Percentiles rank a stretch among this genome's conserved stretches.
Evolutionary conservation across 139 green algal genomes (phyloP).

Genomic region (Chlamydomonas applanata): DNA sequence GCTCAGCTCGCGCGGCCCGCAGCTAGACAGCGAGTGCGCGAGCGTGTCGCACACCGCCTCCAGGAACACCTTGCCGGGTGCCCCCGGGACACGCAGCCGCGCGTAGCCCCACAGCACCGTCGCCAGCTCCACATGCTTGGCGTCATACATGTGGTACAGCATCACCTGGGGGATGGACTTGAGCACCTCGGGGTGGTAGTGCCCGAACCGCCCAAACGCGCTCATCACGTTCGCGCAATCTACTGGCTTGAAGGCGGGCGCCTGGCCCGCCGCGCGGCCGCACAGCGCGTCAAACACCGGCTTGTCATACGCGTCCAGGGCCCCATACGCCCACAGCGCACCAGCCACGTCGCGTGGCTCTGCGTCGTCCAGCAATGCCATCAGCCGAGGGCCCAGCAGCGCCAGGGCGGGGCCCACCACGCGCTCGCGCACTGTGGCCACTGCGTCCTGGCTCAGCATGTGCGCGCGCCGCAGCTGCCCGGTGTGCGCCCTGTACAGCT

Average conservation of each 20-base stretch:
- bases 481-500: not conserved
- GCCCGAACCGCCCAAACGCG: constrained; percentile 26
- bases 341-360: constrained; percentile 8
- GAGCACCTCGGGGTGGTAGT: constrained; percentile 34
- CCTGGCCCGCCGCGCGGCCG: not conserved
- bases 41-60: constrained; percentile 8
- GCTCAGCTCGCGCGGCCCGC: constrained; percentile 22
- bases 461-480: not conserved
- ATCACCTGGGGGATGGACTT: constrained; percentile 16
- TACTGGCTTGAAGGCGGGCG: constrained; percentile 16
- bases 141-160: constrained; percentile 20
- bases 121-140: constrained; percentile 13
- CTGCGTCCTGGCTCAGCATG: not conserved
- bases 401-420: not conserved
- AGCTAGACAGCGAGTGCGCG: not conserved
- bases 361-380: not conserved
- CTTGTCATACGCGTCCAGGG: constrained; percentile 15
- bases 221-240: constrained; percentile 36
- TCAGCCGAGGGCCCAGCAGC: not conserved
- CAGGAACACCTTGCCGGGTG: constrained; percentile 10
- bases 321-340: constrained; percentile 18
- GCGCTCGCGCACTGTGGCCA: not conserved
- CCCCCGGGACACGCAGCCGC: constrained; percentile 14
- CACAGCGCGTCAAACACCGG: constrained; percentile 9
- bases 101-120: constrained; percentile 32